Evolutionary conservation across 2,329 filamentous ascomycete genomes (phyloP), one percentile per base, ranked within the genome.

Genomic region (Pseudogymnoascus sp.): DNA sequence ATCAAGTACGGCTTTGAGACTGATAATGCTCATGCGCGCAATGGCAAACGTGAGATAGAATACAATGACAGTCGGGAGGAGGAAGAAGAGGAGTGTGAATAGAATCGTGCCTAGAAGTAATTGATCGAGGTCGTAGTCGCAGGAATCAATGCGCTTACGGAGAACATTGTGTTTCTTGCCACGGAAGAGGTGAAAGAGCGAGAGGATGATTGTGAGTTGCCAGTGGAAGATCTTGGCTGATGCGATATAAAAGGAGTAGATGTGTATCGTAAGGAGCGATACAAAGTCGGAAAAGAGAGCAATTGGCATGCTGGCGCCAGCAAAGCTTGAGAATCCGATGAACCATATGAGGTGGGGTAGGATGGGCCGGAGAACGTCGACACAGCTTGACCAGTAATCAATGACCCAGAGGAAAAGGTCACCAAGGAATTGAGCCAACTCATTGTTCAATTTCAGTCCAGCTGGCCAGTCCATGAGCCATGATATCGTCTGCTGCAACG

Each of bases 381-480:
- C 90, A 71, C 88, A 95, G 69, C 89, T 89, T 64, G 91, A 90
- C 95, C 95, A 99, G 73, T 97, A 96, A 68, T 97, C 93, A 68
- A 99, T 97, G 59, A 99, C 95, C 95, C 95, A 99, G 2, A 97
- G 80, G 72, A 99, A 99, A 2, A 99, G 78, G 71, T 97, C 93
- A 67, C 95, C 95, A 11, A 99, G 82, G 70, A 99, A 99, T n/a
- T 85, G 84, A 1, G 93, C 95, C 40, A 99, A 81, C 75, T 99
- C 93, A 62, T 86, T 93, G 73, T 99, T 99, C 38, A 99, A 83
- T 76, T 99, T 99, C 68, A 99, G 78, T 36, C 95, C 95, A 59
- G 92, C 95, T 7, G 95, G 95, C 87, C 89, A 96, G 63, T 90
- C 90, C 90, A 95, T 97, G 53, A 99, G 81, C 95, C 95, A 99